Evolutionary conservation across 1,139 yeast species (phyloP).

Genomic region (Lodderomyces orthopsilosis): DNA sequence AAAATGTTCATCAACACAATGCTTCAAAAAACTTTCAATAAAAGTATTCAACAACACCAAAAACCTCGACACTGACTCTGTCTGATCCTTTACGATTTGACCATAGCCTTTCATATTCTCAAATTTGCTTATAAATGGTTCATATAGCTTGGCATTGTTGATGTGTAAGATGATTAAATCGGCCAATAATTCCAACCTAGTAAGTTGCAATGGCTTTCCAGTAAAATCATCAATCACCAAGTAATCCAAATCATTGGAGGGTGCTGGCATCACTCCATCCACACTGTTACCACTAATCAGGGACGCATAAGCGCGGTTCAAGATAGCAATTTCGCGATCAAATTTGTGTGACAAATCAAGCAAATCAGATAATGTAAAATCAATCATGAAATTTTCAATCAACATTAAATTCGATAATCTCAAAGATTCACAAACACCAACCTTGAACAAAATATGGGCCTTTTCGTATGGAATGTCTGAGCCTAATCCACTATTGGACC

Average conservation of each 20-base stretch:
- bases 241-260: neutral
- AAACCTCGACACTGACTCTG: conserved; percentile 38
- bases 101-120: conserved; percentile 27
- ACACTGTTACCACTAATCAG: neutral
- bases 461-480: conserved; percentile 18
- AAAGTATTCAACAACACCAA: conserved; percentile 26
- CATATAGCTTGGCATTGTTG: conserved; percentile 51
- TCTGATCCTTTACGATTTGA: conserved; percentile 29
- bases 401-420: conserved; percentile 49
- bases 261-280: conserved; percentile 1
- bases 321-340: conserved; percentile 37
- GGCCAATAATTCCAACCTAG: conserved; percentile 34
- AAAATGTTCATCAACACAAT: conserved; percentile 8
- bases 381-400: conserved; percentile 51
- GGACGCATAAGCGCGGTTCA: conserved; percentile 18
- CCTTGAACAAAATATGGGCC: conserved; percentile 34
- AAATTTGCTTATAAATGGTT: conserved; percentile 47
- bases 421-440: conserved; percentile 50
- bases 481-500: conserved; percentile 20
- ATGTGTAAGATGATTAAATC: conserved; percentile 48
- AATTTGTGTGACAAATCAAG: conserved; percentile 39
- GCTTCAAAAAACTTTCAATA: conserved; percentile 15
- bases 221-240: conserved; percentile 14
- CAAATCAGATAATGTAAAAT: conserved; percentile 40
- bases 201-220: conserved; percentile 29